These are phyloP conservation scores for Apiotrichum domesticum DNA, from an alignment of 1,284 basidiomycete genomes.

Conservation along the genomic window DNA sequence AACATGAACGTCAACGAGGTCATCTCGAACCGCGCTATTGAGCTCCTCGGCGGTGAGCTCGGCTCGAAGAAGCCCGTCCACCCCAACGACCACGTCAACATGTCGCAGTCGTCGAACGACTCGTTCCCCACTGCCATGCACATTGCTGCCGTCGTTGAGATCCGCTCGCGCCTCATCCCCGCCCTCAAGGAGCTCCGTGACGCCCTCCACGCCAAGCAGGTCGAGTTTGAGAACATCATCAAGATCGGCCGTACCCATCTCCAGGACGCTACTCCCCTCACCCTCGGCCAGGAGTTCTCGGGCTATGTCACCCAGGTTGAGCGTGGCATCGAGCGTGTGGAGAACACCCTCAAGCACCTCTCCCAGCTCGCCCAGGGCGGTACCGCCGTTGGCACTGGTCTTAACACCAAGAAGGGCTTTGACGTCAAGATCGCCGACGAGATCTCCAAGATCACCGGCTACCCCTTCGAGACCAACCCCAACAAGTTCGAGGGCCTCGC, in stretches of 20 bases:
- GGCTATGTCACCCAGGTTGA: slow-evolving; percentile 94
- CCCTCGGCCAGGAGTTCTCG: slow-evolving; percentile 96
- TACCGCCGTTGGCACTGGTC: slow-evolving; percentile 94
- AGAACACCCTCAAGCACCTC: slow-evolving; percentile 76
- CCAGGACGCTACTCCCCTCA: slow-evolving; percentile 96
- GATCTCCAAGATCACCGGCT: slow-evolving; percentile 84
- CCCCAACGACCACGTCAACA: slow-evolving; percentile 99
- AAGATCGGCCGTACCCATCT: slow-evolving; percentile 99
- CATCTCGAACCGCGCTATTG: slow-evolving; percentile 97
- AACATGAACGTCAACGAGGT: slow-evolving; percentile 99
- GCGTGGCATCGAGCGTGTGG: slow-evolving; percentile 82
- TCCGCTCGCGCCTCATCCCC: slow-evolving; percentile 73
- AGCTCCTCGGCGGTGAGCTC: slow-evolving; percentile 89
- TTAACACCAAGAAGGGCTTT: slow-evolving; percentile 96
- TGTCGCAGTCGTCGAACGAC: slow-evolving; percentile 98
- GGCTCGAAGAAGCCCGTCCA: slow-evolving; percentile 97
- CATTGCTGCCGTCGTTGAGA: slow-evolving; percentile 87
- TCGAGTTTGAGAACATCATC: slow-evolving; percentile 81
- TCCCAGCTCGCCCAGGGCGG: slow-evolving; percentile 94
- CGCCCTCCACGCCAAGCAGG: slow-evolving; percentile 75
- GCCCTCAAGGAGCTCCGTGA: slow-evolving; percentile 76
- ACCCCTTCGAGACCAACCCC: slow-evolving; percentile 89
- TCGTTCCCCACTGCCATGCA: slow-evolving; percentile 99
- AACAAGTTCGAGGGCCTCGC: slow-evolving; percentile 99
- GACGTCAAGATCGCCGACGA: slow-evolving; percentile 90